These are phyloP conservation scores for Eudorina sp. DNA, from an alignment of 139 green algal species.

Conservation along the genomic window DNA sequence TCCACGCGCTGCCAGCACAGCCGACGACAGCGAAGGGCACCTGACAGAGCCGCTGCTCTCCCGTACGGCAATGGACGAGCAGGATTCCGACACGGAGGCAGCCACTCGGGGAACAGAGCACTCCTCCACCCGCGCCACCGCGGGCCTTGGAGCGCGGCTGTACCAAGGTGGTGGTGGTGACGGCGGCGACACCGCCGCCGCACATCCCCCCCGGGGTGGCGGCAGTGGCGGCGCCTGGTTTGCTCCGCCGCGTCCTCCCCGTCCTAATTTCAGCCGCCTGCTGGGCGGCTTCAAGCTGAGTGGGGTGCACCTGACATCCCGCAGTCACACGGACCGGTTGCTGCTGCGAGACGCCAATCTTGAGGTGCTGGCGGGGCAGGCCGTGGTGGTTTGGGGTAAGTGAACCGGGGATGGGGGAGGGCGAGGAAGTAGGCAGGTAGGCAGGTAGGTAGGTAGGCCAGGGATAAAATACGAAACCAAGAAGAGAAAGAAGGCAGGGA, in stretches of 20 bases:
- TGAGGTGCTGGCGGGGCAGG: conserved; percentile 24
- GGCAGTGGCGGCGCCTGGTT: not conserved
- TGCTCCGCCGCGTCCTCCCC: not conserved
- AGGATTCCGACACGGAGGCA: no score
- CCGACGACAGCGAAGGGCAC: not conserved
- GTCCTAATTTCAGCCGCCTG: conserved; percentile 30
- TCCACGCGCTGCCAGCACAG: not conserved
- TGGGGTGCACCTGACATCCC: conserved; percentile 35
- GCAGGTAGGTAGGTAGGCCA: not conserved
- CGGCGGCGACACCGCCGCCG: no score
- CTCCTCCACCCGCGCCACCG: not conserved
- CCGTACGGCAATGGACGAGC: not conserved
- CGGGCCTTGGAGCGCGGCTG: not conserved
- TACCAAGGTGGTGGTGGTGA: no score
- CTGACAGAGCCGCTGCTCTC: not conserved
- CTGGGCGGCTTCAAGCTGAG: conserved; percentile 40
- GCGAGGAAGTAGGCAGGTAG: not conserved
- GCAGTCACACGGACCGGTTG: conserved; percentile 42
- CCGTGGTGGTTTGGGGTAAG: not conserved
- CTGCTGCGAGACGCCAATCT: conserved; percentile 38
- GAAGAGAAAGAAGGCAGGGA: no score
- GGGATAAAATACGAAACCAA: no score
- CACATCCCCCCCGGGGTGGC: no score
- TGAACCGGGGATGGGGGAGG: not conserved
- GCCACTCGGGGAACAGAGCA: not conserved